Evolutionary conservation across 352 stramenopile genomes (phyloP).

Genomic region (Phytopythium ostracodes): DNA sequence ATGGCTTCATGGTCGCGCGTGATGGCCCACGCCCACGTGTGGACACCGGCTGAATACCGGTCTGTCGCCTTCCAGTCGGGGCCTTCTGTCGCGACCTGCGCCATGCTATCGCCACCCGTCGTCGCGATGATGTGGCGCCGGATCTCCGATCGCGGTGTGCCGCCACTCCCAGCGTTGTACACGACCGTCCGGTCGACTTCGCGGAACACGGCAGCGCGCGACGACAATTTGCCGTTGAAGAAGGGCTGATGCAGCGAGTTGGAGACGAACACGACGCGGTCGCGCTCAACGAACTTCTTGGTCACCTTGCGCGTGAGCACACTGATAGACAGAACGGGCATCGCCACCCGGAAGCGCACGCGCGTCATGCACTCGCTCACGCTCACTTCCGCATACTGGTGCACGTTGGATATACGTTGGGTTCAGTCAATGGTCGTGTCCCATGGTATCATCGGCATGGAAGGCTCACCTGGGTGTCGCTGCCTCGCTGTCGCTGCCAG

Average conservation of each 20-base stretch:
- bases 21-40: slow-evolving; percentile 3
- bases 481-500: slow-evolving; percentile 4
- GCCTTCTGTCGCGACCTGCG: background rate
- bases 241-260: slow-evolving; percentile 7
- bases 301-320: slow-evolving; percentile 10
- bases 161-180: background rate
- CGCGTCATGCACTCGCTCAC: slow-evolving; percentile 2
- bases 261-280: slow-evolving; percentile 7
- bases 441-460: background rate
- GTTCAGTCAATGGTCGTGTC: background rate
- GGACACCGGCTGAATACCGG: background rate
- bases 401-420: background rate
- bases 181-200: slow-evolving; percentile 7
- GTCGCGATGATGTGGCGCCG: slow-evolving; percentile 3
- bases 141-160: background rate
- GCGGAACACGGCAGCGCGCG: background rate
- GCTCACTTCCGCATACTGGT: background rate
- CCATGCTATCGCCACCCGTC: slow-evolving; percentile 1
- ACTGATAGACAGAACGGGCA: background rate
- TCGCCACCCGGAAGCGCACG: background rate
- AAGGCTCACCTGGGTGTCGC: background rate
- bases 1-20: background rate
- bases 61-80: slow-evolving; percentile 1
- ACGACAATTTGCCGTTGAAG: slow-evolving; percentile 8
- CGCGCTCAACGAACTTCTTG: slow-evolving; percentile 4